Evolutionary conservation across 1,139 yeast species (phyloP).

Genomic region (Schwanniomyces etchellsii): DNA sequence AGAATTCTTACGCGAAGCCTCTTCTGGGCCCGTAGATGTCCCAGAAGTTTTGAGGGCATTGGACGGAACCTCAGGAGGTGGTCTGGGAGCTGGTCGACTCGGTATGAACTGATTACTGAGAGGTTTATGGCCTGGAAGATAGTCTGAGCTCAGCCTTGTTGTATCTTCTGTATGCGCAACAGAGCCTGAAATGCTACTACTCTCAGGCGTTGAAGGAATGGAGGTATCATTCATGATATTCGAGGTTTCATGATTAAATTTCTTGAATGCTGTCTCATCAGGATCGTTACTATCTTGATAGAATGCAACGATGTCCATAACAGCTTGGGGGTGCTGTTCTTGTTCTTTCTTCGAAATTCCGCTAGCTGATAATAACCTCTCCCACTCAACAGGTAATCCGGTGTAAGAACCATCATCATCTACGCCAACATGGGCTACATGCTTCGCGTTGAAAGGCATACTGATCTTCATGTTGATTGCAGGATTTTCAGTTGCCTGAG

Average conservation of each 20-base stretch:
- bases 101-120: slow-evolving; percentile 52
- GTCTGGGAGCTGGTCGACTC: slow-evolving; percentile 64
- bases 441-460: slow-evolving; percentile 85
- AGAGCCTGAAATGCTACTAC: slow-evolving; percentile 16
- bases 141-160: slow-evolving; percentile 6
- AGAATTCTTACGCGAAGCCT: slow-evolving; percentile 14
- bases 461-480: slow-evolving; percentile 61
- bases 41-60: slow-evolving; percentile 7
- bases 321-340: slow-evolving; percentile 89
- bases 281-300: slow-evolving; percentile 65
- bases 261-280: slow-evolving; percentile 70
- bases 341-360: slow-evolving; percentile 86
- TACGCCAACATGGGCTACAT: slow-evolving; percentile 89
- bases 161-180: slow-evolving; percentile 8
- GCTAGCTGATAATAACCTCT: slow-evolving; percentile 69
- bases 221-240: slow-evolving; percentile 16
- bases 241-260: slow-evolving; percentile 44
- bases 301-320: slow-evolving; percentile 86
- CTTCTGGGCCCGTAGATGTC: slow-evolving; percentile 7
- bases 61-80: slow-evolving; percentile 20
- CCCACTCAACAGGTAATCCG: slow-evolving; percentile 94
- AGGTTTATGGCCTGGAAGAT: slow-evolving; percentile 14
- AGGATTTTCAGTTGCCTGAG: slow-evolving; percentile 16
- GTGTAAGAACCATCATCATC: slow-evolving; percentile 85
- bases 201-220: slow-evolving; percentile 20